Evolutionary conservation across 2,329 filamentous ascomycete species (phyloP), one percentile per base, ranked within the genome.

Genomic region (Dactylellina haptotyla): DNA sequence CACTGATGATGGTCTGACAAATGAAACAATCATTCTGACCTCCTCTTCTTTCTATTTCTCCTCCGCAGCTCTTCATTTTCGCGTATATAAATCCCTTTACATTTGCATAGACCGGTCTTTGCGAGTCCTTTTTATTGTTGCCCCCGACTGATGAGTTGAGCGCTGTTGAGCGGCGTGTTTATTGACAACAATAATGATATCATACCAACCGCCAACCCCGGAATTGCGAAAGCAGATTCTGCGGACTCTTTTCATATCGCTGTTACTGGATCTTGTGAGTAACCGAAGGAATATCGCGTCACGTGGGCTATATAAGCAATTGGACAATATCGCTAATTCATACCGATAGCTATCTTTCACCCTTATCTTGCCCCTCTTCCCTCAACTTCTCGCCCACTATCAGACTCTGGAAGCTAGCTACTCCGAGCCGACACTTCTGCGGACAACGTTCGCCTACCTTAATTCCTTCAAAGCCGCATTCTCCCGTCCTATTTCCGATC

Each of bases 331-430:
- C 26, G 16, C 28, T 30, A 23, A 16, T 12, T 37, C n/a, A n/a
- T n/a, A n/a, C n/a, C n/a, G n/a, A n/a, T 56, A 97, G 94, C 92
- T 98, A 79, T 97, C 94, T 64, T 99, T 99, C 81, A 99, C 95
- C 28, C 97, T 99, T 80, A 98, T 98, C 80, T 89, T 99, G 6
- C 95, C 95, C 0, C 87, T 99, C 34, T 99, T 98, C 80, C 95
- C 93, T 5, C 93, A 93, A 69, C 89, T 99, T 46, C 90, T 98
- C 81, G 90, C 96, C 78, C 98, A 97, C 86, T 99, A 98, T 84
- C 2, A 81, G 83, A 67, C 93, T 34, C 69, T 91, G 0, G 67
- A 72, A 48, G 54, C 67, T 4, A 64, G 43, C 16, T 65, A 65
- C 28, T 57, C 50, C 12, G 23, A 43, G 18, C 59, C 67, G 1